phyloP scores from a whole-genome alignment of 352 stramenopile species.

The Globisporangium canariense region DNA sequence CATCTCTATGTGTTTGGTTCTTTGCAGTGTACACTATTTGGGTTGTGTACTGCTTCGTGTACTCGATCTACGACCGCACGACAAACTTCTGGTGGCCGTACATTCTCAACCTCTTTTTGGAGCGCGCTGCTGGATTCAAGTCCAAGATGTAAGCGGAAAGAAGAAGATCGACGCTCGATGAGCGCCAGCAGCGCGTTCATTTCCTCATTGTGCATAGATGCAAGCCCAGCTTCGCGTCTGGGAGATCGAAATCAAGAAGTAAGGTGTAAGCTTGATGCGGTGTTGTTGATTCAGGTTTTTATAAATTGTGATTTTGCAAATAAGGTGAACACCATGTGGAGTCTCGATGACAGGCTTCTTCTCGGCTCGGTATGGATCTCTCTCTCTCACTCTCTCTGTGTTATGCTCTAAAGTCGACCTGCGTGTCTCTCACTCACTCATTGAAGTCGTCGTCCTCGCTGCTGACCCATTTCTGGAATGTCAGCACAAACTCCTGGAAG shows the following conservation, averaged over 20 bases:
- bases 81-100: slow-evolving; percentile 86
- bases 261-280: background rate
- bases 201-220: slow-evolving; percentile 1
- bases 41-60: slow-evolving; percentile 82
- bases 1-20: background rate
- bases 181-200: background rate
- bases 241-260: background rate
- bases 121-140: slow-evolving; percentile 50
- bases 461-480: slow-evolving; percentile 85
- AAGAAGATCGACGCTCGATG: background rate
- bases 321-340: background rate
- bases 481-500: slow-evolving; percentile 88
- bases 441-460: slow-evolving; percentile 43
- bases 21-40: slow-evolving; percentile 69
- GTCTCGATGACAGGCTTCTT: background rate
- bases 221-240: background rate
- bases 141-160: slow-evolving; percentile 17
- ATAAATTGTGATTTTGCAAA: slow-evolving; percentile 4
- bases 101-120: slow-evolving; percentile 75
- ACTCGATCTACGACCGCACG: slow-evolving; percentile 80
- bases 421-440: background rate
- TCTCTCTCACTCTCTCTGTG: slow-evolving; percentile 9
- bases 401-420: background rate
- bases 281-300: slow-evolving; percentile 2
- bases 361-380: slow-evolving; percentile 6